Conservation (phyloP, 2,329 filamentous ascomycete genomes). For the Monilinia aucupariae region DNA sequence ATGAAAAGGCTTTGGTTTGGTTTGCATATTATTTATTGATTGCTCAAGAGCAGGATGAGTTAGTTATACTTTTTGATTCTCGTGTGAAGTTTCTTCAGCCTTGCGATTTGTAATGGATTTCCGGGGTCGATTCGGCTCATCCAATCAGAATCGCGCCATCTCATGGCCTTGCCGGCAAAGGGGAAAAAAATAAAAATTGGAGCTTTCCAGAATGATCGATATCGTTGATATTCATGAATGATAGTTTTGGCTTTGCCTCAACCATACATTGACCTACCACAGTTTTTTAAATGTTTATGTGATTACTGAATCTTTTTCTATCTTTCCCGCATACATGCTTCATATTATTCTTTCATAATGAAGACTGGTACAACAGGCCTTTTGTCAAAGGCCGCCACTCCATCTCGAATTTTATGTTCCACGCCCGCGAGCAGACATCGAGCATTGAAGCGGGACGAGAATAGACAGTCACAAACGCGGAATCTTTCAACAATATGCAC, state of each 20-base stretch:
- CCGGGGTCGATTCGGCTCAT: neutral
- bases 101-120: constrained; percentile 11
- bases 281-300: constrained; percentile 1
- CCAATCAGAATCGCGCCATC: constrained; percentile 11
- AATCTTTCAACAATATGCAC: constrained; percentile 13
- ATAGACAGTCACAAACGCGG: constrained; percentile 24
- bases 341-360: constrained; percentile 24
- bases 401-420: constrained; percentile 30
- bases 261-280: constrained; percentile 7
- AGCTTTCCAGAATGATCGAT: constrained; percentile 19
- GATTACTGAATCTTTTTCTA: neutral
- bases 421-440: constrained; percentile 26
- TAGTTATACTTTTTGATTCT: neutral
- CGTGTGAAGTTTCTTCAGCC: neutral
- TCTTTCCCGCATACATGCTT: neutral
- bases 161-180: constrained; percentile 4
- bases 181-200: constrained; percentile 14
- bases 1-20: neutral
- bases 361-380: constrained; percentile 33
- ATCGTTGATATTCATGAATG: constrained; percentile 10
- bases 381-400: constrained; percentile 32
- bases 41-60: too few relatives aligned
- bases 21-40: too few relatives aligned
- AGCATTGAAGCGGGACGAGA: constrained; percentile 20
- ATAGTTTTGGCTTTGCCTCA: constrained; percentile 5